phyloP scores from a whole-genome alignment of 2,329 filamentous ascomycete species.

The Escovopsis sp. region DNA sequence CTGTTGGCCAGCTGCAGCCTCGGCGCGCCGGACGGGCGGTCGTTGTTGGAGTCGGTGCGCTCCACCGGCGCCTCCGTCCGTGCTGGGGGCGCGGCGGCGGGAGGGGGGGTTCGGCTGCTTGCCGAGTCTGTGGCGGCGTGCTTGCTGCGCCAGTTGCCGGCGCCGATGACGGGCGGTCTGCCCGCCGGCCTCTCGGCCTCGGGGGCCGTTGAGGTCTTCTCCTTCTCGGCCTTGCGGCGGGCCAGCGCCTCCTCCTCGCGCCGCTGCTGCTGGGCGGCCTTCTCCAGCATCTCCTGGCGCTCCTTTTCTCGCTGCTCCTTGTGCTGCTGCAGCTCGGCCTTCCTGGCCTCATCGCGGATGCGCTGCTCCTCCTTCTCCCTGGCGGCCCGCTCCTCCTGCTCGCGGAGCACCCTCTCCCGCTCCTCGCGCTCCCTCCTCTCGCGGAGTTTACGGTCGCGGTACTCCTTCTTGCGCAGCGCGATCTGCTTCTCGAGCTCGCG shows the following conservation, averaged over 20 bases:
- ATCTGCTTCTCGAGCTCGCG: slow-evolving; percentile 89
- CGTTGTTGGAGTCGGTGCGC: slow-evolving; percentile 31
- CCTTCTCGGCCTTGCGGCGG: slow-evolving; percentile 53
- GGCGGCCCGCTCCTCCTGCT: slow-evolving; percentile 72
- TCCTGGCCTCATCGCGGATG: slow-evolving; percentile 64
- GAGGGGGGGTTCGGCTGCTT: slow-evolving; percentile 9
- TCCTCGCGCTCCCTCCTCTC: slow-evolving; percentile 80
- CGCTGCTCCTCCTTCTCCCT: slow-evolving; percentile 78
- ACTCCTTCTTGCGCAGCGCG: slow-evolving; percentile 72
- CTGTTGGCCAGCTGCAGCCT: slow-evolving; percentile 48
- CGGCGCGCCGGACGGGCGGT: slow-evolving; percentile 32
- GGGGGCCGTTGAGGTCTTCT: slow-evolving; percentile 21
- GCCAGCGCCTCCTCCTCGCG: slow-evolving; percentile 82
- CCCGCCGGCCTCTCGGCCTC: slow-evolving; percentile 12
- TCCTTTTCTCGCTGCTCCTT: slow-evolving; percentile 53
- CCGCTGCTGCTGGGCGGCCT: slow-evolving; percentile 56
- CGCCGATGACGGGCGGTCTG: slow-evolving; percentile 19
- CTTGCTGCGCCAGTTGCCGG: slow-evolving; percentile 29
- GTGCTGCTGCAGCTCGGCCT: slow-evolving; percentile 50
- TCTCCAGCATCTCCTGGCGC: slow-evolving; percentile 52
- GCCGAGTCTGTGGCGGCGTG: slow-evolving; percentile 15
- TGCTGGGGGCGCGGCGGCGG: slow-evolving; percentile 11
- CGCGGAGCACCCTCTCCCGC: slow-evolving; percentile 59
- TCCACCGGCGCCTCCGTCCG: slow-evolving; percentile 21
- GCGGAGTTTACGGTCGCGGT: slow-evolving; percentile 65